phyloP scores from a whole-genome alignment of 2,329 filamentous ascomycete genomes.

The Phyllosticta paracitricarpa region DNA sequence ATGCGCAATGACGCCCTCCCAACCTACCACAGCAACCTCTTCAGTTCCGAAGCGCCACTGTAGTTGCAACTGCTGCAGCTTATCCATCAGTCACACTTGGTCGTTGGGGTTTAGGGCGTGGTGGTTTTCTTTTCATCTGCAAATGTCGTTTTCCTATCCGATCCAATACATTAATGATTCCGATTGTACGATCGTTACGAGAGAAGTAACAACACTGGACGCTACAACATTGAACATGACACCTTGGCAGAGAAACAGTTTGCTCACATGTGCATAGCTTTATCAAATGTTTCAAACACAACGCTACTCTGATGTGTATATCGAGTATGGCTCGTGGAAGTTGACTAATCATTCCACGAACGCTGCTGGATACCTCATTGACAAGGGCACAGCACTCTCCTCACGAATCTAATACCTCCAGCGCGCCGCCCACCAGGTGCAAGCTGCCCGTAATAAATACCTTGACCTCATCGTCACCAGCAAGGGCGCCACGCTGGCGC shows the following conservation, averaged over 20 bases:
- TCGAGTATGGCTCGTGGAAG: not conserved
- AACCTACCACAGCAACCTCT: not conserved
- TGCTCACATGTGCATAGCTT: not conserved
- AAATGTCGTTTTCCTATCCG: slow-evolving; percentile 9
- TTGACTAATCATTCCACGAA: not conserved
- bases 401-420: slow-evolving; percentile 56
- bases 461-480: slow-evolving; percentile 39
- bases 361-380: not conserved
- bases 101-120: slow-evolving; percentile 10
- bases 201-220: slow-evolving; percentile 3
- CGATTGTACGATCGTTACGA: slow-evolving; percentile 10
- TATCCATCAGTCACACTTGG: slow-evolving; percentile 7
- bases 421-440: slow-evolving; percentile 69
- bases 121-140: slow-evolving; percentile 8
- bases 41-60: not conserved
- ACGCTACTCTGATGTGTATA: not conserved
- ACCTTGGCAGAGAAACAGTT: not conserved
- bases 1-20: not conserved
- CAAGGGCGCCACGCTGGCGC: slow-evolving; percentile 13
- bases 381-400: not conserved
- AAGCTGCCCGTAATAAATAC: slow-evolving; percentile 74
- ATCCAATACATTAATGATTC: slow-evolving; percentile 12
- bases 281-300: not conserved
- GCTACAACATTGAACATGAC: not conserved
- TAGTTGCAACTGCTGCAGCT: not conserved